phyloP scores from a whole-genome alignment of 306 rosid species.

The Vigna hirtella region DNA sequence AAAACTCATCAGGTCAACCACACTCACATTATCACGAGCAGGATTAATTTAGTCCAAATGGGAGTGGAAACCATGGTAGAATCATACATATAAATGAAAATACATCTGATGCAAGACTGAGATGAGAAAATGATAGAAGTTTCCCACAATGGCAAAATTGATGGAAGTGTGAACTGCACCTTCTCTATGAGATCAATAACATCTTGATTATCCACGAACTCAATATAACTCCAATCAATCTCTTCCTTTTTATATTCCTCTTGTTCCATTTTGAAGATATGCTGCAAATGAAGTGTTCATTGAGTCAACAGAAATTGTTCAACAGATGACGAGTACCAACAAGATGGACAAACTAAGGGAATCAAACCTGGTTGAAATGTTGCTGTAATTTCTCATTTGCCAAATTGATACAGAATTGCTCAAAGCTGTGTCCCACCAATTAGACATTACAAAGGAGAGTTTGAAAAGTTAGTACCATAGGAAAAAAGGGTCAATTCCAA shows the following conservation, averaged over 20 bases:
- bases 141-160: conserved; percentile 27
- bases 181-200: conserved; percentile 94
- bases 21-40: too few species aligned
- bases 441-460: neutral
- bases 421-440: conserved; percentile 70
- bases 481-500: conserved; percentile 13
- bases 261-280: conserved; percentile 99
- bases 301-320: conserved; percentile 32
- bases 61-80: too few species aligned
- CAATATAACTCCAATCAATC: conserved; percentile 96
- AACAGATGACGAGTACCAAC: conserved; percentile 32
- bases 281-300: conserved; percentile 57
- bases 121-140: conserved; percentile 33
- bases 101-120: conserved; percentile 31
- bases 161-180: conserved; percentile 56
- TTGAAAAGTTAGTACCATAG: conserved; percentile 24
- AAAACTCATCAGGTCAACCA: neutral
- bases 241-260: conserved; percentile 96
- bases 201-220: conserved; percentile 93
- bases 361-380: conserved; percentile 93
- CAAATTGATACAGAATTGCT: conserved; percentile 97
- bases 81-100: neutral
- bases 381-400: conserved; percentile 98
- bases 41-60: too few species aligned
- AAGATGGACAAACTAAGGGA: conserved; percentile 33